Base-by-base conservation (phyloP, 2,329 filamentous ascomycete species). In the Nannizziopsis barbatae region DNA sequence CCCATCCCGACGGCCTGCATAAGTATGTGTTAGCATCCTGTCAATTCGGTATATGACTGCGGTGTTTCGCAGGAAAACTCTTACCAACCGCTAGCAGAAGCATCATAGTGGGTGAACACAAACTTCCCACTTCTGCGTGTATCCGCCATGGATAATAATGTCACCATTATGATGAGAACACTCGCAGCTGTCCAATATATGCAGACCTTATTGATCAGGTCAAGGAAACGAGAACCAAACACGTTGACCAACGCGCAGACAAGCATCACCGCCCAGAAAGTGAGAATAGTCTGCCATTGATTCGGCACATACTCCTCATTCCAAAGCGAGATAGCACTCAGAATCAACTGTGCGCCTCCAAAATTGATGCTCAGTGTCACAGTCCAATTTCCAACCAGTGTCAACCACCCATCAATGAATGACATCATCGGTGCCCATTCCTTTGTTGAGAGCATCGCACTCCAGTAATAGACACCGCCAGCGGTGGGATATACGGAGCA, bases 381-480 rank as follows among this genome's bases (percentile, higher is more conserved):
- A 0, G 81, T 85, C 81, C 81, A 86, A 61, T 86, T 86, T 0
- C 83, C 83, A 1, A 86, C 80, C 0, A 86, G 69, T 0, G 80
- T 84, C 47, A 84, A 61, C 81, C 83, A 86, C 11, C 82, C 82
- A 4, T 81, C 82, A 22, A 84, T 76, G 71, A 81, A 86, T 8
- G 74, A 79, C 42, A 81, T 77, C 46, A 84, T 72, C 2, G 80
- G 80, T 3, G 81, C 79, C 69, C 76, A 85, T 60, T 79, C 70
- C 35, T 71, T 74, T 0, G 80, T 81, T 1, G 75, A 74, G 17
- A 86, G 71, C 76, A 85, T 81, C 1, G 81, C 80, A 47, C 75
- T 81, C 75, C 76, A 78, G 67, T 85, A 85, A 63, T 86, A 86
- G 1, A 84, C 80, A 20, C 80, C 80, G 37, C 80, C 80, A 27